A percentile compares a stretch with the other conserved stretches of the same genome.
Conservation (phyloP, 306 rosid species). For the Gleditsia sinensis region DNA sequence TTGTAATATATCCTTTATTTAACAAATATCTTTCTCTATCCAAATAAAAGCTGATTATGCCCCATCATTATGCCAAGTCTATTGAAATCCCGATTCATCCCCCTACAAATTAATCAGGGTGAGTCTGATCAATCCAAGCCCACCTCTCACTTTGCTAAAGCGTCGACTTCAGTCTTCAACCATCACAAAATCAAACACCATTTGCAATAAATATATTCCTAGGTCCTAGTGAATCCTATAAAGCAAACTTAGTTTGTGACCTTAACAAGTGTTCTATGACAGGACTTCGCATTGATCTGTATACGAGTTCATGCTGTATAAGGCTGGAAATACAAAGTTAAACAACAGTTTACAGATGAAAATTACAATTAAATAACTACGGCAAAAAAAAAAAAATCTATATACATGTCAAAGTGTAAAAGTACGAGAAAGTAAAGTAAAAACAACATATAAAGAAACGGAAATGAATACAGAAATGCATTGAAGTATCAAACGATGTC, state of each 20-base stretch:
- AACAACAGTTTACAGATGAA: conserved; percentile 11
- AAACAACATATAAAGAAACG: not conserved
- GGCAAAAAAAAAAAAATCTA: not conserved
- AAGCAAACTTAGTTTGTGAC: not conserved
- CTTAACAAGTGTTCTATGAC: not conserved
- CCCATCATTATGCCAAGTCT: too few species aligned
- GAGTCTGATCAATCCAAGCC: not conserved
- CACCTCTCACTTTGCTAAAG: not conserved
- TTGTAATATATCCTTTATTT: too few species aligned
- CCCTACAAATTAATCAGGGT: not conserved
- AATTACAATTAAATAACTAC: not conserved
- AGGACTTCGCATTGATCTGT: not conserved
- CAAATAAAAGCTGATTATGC: too few species aligned
- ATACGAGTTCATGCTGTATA: not conserved
- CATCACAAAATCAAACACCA: not conserved
- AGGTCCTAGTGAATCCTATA: not conserved
- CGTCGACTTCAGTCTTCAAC: not conserved
- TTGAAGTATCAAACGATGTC: too few species aligned
- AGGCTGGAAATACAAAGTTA: not conserved
- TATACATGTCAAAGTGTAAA: not conserved
- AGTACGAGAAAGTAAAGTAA: not conserved
- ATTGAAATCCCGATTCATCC: too few species aligned
- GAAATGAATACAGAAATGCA: not conserved
- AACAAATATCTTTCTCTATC: too few species aligned
- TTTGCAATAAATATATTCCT: not conserved